Conservation (phyloP, 225 moss, liverwort and hornwort species). For the Pseudoscleropodium purum region DNA sequence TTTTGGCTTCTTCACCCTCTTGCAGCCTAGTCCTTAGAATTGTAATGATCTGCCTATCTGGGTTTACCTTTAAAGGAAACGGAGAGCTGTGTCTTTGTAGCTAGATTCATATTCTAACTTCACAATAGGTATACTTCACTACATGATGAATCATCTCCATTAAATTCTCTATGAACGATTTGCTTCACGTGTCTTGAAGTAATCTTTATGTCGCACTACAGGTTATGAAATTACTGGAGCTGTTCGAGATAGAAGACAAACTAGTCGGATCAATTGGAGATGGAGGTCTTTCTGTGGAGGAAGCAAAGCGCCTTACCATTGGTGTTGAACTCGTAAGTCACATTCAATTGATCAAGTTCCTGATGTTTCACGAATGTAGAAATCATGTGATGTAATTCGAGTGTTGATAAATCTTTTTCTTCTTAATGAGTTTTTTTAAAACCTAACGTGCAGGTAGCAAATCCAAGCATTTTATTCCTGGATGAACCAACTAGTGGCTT, state of each 20-base stretch:
- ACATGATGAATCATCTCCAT: background rate
- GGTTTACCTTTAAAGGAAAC: background rate
- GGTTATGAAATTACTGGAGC: background rate
- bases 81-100: background rate
- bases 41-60: background rate
- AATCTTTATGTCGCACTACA: background rate
- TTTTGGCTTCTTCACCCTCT: background rate
- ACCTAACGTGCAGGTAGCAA: background rate
- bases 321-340: background rate
- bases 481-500: background rate
- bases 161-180: background rate
- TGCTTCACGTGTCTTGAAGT: background rate
- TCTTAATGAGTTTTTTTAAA: background rate
- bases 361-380: background rate
- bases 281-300: background rate
- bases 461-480: background rate
- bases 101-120: background rate
- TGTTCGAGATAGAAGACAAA: background rate
- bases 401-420: background rate
- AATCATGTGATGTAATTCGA: background rate
- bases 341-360: background rate
- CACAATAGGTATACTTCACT: background rate
- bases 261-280: background rate
- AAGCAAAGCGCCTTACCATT: background rate
- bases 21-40: background rate